phyloP scores from a whole-genome alignment of 768 basidiomycete species.

The Hygrocybe punicea region DNA sequence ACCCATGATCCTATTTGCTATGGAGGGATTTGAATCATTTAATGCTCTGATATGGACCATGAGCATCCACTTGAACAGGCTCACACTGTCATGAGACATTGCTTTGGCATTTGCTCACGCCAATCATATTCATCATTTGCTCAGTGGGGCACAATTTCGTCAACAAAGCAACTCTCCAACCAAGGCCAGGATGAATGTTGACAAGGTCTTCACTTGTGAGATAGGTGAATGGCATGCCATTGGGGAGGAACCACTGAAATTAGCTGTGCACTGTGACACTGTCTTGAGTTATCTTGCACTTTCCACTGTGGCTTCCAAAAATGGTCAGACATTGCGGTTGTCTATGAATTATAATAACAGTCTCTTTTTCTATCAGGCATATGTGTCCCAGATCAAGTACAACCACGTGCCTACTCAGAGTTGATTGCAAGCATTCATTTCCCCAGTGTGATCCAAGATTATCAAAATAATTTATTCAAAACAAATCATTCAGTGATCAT shows the following conservation, averaged over 20 bases:
- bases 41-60: conserved; percentile 34
- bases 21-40: conserved; percentile 43
- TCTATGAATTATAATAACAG: neutral
- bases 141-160: conserved; percentile 21
- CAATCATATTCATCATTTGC: conserved; percentile 25
- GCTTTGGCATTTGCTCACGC: conserved; percentile 23
- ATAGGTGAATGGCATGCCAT: too few relatives aligned
- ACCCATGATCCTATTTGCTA: conserved; percentile 43
- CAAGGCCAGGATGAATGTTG: too few relatives aligned
- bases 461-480: neutral
- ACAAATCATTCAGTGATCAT: neutral
- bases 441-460: too few relatives aligned
- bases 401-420: neutral
- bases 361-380: too few relatives aligned
- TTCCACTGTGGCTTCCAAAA: too few relatives aligned
- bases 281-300: too few relatives aligned
- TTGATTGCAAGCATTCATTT: too few relatives aligned
- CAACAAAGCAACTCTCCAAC: too few relatives aligned
- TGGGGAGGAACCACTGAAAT: too few relatives aligned
- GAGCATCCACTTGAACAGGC: conserved; percentile 35
- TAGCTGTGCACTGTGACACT: too few relatives aligned
- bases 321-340: too few relatives aligned
- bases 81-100: conserved; percentile 34
- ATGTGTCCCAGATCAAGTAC: neutral
- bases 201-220: too few relatives aligned